These are phyloP conservation scores for Apiotrichum porosum DNA, from an alignment of 1,284 basidiomycete genomes.

Conservation along the genomic window DNA sequence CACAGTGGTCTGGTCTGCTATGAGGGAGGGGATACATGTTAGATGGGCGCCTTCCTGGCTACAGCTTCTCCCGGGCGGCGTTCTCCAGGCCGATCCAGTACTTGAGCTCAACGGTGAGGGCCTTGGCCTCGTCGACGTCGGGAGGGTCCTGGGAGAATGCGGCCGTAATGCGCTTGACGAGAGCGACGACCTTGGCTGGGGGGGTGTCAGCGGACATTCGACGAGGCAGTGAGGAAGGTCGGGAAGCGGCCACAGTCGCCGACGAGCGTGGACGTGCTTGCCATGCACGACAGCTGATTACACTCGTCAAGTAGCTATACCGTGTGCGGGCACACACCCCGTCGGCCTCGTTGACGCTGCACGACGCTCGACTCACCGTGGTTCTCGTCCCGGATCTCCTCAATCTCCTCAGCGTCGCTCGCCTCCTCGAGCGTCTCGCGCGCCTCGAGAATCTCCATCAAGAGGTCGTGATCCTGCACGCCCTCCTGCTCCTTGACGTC, in stretches of 20 bases:
- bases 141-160: constrained; percentile 54
- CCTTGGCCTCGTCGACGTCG: constrained; percentile 59
- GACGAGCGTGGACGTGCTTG: no score
- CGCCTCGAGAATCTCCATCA: constrained; percentile 75
- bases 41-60: no score
- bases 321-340: not conserved
- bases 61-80: constrained; percentile 58
- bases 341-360: not conserved
- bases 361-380: constrained; percentile 53
- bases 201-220: no score
- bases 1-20: no score
- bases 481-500: constrained; percentile 68
- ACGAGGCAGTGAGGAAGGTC: no score
- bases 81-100: constrained; percentile 70
- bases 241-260: no score
- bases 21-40: no score
- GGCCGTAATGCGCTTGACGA: constrained; percentile 40
- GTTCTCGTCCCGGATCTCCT: constrained; percentile 57
- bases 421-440: constrained; percentile 74
- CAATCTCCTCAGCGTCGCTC: constrained; percentile 53
- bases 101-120: constrained; percentile 63
- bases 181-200: constrained; percentile 57
- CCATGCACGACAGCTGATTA: no score
- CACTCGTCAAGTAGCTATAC: no score
- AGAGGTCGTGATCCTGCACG: constrained; percentile 65